Evolutionary conservation across 2,329 filamentous ascomycete genomes (phyloP), one percentile per base, ranked within the genome.

Genomic region (Coniochaeta ligniaria): DNA sequence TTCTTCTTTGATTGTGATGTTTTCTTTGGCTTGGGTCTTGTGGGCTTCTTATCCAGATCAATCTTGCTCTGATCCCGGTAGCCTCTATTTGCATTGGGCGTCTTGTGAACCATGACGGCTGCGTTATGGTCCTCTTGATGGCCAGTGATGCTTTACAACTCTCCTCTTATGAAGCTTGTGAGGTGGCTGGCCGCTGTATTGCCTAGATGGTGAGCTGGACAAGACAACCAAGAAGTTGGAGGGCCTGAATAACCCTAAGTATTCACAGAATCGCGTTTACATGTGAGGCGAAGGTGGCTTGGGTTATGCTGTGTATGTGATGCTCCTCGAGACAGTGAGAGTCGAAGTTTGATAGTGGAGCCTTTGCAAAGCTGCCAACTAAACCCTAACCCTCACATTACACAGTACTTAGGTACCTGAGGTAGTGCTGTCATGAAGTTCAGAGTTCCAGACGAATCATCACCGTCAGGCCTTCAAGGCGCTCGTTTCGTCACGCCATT

Each of bases 1-100:
- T 45, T 56, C 61, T 62, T 61, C 54, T 61, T 59, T 59, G 26
- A 26, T 14, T 47, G 47, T 52, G 47, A 12, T 31, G 47, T 6
- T 8, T 26, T 52, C 24, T 52, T 52, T 26, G 47, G 47, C 16
- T 52, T 52, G 47, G 47, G 47, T 14, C 24, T 28, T 9, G 47
- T 52, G 24, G 47, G 22, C 24, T 52, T 52, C 47, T 52, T 52
- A 52, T 52, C 47, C 24, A 52, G 26, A 12, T 52, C 47, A 5
- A 52, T 52, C 26, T 31, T 52, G 47, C 47, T 52, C 47, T 52
- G 47, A n/a, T 52, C 47, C 26, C 47, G 22, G 26, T 52, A 52
- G 47, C 47, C 47, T 12, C 47, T 52, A n/a, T 52, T 52, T 6
- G 47, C 47, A n/a, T 52, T 52, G 47, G 47, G 47, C 47, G 47